Conservation (phyloP, 768 basidiomycete species). For the Termitomyces eurrhizus region DNA sequence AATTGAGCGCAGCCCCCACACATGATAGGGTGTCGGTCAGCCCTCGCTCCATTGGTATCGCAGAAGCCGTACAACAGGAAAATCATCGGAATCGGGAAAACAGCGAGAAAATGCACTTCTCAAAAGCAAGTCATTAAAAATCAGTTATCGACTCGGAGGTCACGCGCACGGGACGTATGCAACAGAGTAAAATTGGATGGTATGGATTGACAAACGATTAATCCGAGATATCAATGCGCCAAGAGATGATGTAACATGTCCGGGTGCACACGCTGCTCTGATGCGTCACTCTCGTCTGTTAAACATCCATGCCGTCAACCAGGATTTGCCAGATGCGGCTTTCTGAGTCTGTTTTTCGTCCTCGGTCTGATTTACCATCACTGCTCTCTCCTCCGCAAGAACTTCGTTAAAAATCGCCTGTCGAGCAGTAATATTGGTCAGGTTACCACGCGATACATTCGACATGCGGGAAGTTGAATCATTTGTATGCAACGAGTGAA, state of each 20-base stretch:
- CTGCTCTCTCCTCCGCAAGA: slow-evolving; percentile 64
- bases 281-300: slow-evolving; percentile 29
- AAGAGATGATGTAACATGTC: slow-evolving; percentile 23
- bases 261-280: slow-evolving; percentile 13
- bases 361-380: slow-evolving; percentile 46
- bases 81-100: slow-evolving; percentile 35
- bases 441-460: slow-evolving; percentile 23
- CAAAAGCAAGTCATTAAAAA: background rate
- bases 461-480: slow-evolving; percentile 35
- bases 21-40: slow-evolving; percentile 29
- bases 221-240: slow-evolving; percentile 35
- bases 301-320: slow-evolving; percentile 70
- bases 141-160: slow-evolving; percentile 1
- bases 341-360: slow-evolving; percentile 50
- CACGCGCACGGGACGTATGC: slow-evolving; percentile 18
- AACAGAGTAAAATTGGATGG: slow-evolving; percentile 18
- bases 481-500: slow-evolving; percentile 27
- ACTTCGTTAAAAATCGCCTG: slow-evolving; percentile 68
- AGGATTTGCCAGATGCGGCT: slow-evolving; percentile 44
- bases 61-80: slow-evolving; percentile 25
- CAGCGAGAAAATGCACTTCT: slow-evolving; percentile 11
- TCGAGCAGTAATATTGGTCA: slow-evolving; percentile 48
- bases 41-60: slow-evolving; percentile 22
- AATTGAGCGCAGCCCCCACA: slow-evolving; percentile 1
- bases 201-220: slow-evolving; percentile 27